Conservation (phyloP, 75 land plant genomes). For the Pinus taeda region DNA sequence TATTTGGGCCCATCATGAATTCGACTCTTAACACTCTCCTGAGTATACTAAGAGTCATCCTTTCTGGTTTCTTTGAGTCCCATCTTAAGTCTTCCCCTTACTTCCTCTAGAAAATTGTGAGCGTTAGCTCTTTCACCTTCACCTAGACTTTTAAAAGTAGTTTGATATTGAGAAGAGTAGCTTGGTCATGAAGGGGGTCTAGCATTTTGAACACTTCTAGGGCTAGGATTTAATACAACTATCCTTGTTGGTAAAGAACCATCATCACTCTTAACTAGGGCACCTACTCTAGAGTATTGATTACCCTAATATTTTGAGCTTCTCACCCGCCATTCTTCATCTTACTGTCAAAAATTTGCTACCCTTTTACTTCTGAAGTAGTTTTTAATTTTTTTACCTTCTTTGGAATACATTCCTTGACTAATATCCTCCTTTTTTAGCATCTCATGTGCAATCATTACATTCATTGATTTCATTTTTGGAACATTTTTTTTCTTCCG, state of each 20-base stretch:
- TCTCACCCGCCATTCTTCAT: constrained; percentile 5
- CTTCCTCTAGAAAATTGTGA: constrained; percentile 12
- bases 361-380: constrained; percentile 8
- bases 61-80: not conserved
- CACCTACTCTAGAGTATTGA: not conserved
- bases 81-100: constrained; percentile 17
- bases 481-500: constrained; percentile 10
- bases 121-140: constrained; percentile 16
- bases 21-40: constrained; percentile 6
- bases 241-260: constrained; percentile 47
- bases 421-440: constrained; percentile 1
- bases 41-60: constrained; percentile 5
- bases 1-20: constrained; percentile 25
- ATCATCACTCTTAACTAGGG: constrained; percentile 9
- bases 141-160: constrained; percentile 9
- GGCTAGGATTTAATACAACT: constrained; percentile 76
- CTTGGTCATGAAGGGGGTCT: constrained; percentile 25
- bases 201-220: constrained; percentile 22
- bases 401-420: not conserved
- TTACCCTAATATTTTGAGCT: constrained; percentile 9
- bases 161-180: constrained; percentile 12
- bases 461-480: constrained; percentile 20
- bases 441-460: not conserved
- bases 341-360: not conserved
- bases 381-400: constrained; percentile 1